Evolutionary conservation across 2,329 filamentous ascomycete species (phyloP), one percentile per base, ranked within the genome.

Genomic region (Trichophyton mentagrophytes): DNA sequence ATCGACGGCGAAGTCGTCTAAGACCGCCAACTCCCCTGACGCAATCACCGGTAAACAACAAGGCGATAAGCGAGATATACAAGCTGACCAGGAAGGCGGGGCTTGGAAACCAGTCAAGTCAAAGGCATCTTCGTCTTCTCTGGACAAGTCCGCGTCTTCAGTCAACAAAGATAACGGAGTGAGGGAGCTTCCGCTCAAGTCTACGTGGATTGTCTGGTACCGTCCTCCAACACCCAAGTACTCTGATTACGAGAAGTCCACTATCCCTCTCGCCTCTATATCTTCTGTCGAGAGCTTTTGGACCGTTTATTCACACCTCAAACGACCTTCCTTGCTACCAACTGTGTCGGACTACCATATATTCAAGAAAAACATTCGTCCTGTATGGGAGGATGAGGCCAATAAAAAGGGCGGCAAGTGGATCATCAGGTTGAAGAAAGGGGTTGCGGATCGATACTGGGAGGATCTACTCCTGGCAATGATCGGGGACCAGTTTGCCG

Each of bases 321-420:
- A 95, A 77, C 85, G 88, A 30, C 93, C 95, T 1, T 97, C 91
- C 40, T 79, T 82, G 38, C 80, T 99, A 61, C 92, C 92, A 5
- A 86, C 92, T 3, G 92, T 97, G 33, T 96, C 91, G 25, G 93
- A 99, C 75, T 99, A 96, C 72, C 93, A 99, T 73, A 86, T 99
- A 63, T 99, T 99, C 80, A 95, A 93, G 76, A 90, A 93, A 71
- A 92, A 91, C 60, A 91, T 99, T 64, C 85, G 93, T 63, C 93
- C 93, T 22, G 93, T 99, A 67, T 99, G 93, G 93, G 93, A 99
- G 74, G 93, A 99, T 68, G 90, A 96, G 55, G 90, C 95, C 72
- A 99, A 99, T 77, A 93, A 90, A 74, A 87, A 86, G 67, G 93
- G 93, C 60, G 93, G 93, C 58, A 99, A 99, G 77, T 99, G 92